phyloP scores from a whole-genome alignment of 805 yeast species.

The Ogataea polymorpha region DNA sequence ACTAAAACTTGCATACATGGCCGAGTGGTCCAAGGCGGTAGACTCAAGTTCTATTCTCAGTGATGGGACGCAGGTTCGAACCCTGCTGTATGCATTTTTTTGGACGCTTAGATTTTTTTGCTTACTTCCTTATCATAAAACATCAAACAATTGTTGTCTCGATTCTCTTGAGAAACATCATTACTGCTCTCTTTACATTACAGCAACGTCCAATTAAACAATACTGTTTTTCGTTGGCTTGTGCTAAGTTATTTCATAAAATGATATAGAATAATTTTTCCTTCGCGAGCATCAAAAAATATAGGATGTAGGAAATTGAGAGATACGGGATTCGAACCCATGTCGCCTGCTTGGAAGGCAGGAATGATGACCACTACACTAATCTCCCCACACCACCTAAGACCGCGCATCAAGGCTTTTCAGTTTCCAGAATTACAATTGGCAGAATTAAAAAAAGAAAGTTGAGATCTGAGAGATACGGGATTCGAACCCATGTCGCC shows the following conservation, averaged over 20 bases:
- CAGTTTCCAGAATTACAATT: not conserved
- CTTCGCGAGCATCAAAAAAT: too few relatives aligned
- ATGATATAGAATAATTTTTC: too few relatives aligned
- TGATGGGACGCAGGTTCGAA: conserved; percentile 21
- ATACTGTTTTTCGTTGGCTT: too few relatives aligned
- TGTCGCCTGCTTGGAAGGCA: conserved; percentile 94
- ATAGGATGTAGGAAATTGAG: conserved; percentile 39
- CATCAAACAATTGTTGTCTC: too few relatives aligned
- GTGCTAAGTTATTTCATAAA: too few relatives aligned
- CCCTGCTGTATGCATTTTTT: conserved; percentile 18
- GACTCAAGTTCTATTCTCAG: conserved; percentile 20
- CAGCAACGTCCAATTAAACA: too few relatives aligned
- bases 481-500: conserved; percentile 94
- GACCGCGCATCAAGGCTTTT: not conserved
- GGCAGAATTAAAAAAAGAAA: conserved; percentile 18
- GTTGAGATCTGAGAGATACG: conserved; percentile 63
- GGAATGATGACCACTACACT: conserved; percentile 90
- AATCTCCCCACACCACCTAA: conserved; percentile 30
- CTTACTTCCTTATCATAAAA: too few relatives aligned
- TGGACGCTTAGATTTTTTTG: too few relatives aligned
- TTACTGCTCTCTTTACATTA: too few relatives aligned
- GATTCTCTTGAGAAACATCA: too few relatives aligned
- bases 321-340: conserved; percentile 94
- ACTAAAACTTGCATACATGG: conserved; percentile 12
- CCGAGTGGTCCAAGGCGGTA: conserved; percentile 22